These are phyloP conservation scores for Pleurotus sapidus DNA, from an alignment of 768 basidiomycete genomes.

Conservation along the genomic window DNA sequence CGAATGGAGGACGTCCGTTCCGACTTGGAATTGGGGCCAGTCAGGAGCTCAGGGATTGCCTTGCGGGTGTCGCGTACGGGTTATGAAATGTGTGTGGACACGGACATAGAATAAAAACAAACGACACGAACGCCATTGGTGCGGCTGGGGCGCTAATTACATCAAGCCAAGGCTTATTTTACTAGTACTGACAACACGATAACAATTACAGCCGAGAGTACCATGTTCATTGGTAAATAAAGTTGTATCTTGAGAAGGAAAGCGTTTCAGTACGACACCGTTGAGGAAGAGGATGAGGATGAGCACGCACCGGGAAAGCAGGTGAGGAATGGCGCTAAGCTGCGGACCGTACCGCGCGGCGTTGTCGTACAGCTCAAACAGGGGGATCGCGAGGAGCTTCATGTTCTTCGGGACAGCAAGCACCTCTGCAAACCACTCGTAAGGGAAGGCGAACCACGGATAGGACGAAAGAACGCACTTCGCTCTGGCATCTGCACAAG, in stretches of 20 bases:
- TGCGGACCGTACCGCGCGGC: constrained; percentile 85
- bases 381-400: constrained; percentile 95
- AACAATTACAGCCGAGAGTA: no score
- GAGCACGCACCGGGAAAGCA: background rate
- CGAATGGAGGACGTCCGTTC: no score
- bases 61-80: no score
- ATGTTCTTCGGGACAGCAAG: constrained; percentile 98
- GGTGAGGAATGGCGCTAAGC: constrained; percentile 88
- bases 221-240: constrained; percentile 62
- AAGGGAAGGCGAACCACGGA: background rate
- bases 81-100: no score
- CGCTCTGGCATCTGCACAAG: constrained; percentile 93
- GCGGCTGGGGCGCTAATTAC: no score
- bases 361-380: constrained; percentile 98
- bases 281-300: background rate
- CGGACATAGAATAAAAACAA: no score
- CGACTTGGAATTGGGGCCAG: no score
- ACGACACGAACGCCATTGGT: no score
- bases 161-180: no score
- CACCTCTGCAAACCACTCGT: constrained; percentile 57
- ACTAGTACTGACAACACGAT: no score
- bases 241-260: constrained; percentile 70
- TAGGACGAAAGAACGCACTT: constrained; percentile 56
- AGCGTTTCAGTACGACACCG: constrained; percentile 55
- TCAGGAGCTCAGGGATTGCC: no score